Percentiles rank a stretch among this genome's conserved stretches.
Conservation (phyloP, 805 yeast species). For the Candida endomychidarum region DNA sequence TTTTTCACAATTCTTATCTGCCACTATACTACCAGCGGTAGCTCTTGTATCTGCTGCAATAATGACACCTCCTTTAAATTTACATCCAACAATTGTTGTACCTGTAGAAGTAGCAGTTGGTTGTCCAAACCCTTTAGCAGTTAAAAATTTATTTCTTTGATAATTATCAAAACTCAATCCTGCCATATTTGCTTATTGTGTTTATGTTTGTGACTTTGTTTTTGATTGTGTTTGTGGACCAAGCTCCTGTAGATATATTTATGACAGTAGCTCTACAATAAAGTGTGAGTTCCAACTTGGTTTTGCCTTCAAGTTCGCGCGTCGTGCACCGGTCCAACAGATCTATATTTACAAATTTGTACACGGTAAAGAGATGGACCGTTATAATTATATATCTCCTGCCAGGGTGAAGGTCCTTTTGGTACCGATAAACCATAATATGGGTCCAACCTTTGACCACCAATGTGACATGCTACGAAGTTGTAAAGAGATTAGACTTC, state of each 20-base stretch:
- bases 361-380: constrained; percentile 20
- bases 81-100: constrained; percentile 98
- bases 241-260: too few relatives aligned
- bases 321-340: constrained; percentile 1
- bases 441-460: constrained; percentile 38
- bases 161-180: constrained; percentile 92
- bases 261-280: too few relatives aligned
- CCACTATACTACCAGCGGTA: constrained; percentile 93
- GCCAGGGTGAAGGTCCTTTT: constrained; percentile 64
- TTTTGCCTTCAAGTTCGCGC: constrained; percentile 7
- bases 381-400: constrained; percentile 57
- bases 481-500: constrained; percentile 63
- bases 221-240: too few relatives aligned
- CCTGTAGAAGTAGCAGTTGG: constrained; percentile 97
- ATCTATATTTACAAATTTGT: not conserved
- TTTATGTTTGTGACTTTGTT: not conserved
- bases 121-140: constrained; percentile 67
- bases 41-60: constrained; percentile 99
- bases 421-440: constrained; percentile 62
- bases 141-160: constrained; percentile 80
- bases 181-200: constrained; percentile 52
- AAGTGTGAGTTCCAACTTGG: too few relatives aligned
- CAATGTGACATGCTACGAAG: constrained; percentile 46
- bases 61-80: constrained; percentile 89
- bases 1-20: constrained; percentile 97